These are phyloP conservation scores for Xylariaceae sp. DNA, from an alignment of 2,329 filamentous ascomycete genomes.

Conservation along the genomic window DNA sequence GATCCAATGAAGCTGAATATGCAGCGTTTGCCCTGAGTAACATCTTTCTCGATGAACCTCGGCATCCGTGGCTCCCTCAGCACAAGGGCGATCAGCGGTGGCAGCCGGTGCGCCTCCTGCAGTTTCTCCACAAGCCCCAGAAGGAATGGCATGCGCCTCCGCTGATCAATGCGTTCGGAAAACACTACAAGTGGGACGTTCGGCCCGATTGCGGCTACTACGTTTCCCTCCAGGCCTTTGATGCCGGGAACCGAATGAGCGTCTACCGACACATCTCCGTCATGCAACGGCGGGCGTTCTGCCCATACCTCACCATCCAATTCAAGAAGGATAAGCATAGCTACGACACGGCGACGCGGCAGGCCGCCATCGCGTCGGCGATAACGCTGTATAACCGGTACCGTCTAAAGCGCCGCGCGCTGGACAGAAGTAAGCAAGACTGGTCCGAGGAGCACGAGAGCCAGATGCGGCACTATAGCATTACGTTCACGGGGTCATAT, in stretches of 20 bases:
- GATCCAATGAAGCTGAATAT: constrained; percentile 7
- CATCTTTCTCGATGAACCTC: constrained; percentile 2
- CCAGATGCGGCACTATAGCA: constrained; percentile 8
- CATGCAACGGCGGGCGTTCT: constrained; percentile 4
- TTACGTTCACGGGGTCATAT: not conserved
- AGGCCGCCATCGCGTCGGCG: constrained; percentile 3
- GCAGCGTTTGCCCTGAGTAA: not conserved
- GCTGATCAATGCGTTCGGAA: not conserved
- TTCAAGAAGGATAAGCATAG: constrained; percentile 2
- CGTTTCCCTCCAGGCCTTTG: constrained; percentile 3
- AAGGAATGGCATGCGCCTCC: not conserved
- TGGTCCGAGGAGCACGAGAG: constrained; percentile 2
- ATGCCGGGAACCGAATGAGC: not conserved
- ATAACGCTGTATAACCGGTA: constrained; percentile 10
- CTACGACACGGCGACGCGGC: not conserved
- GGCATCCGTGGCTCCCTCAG: not conserved
- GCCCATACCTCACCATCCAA: constrained; percentile 9
- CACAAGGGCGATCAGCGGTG: not conserved
- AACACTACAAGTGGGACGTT: constrained; percentile 10
- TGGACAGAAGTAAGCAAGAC: not conserved
- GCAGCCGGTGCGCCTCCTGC: constrained; percentile 2
- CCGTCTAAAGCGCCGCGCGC: not conserved
- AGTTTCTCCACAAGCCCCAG: not conserved
- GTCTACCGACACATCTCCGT: not conserved
- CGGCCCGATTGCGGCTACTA: constrained; percentile 8